Evolutionary conservation across 306 rosid species (phyloP), one percentile per base, ranked within the genome.

Genomic region (Cicer pinnatifidum): DNA sequence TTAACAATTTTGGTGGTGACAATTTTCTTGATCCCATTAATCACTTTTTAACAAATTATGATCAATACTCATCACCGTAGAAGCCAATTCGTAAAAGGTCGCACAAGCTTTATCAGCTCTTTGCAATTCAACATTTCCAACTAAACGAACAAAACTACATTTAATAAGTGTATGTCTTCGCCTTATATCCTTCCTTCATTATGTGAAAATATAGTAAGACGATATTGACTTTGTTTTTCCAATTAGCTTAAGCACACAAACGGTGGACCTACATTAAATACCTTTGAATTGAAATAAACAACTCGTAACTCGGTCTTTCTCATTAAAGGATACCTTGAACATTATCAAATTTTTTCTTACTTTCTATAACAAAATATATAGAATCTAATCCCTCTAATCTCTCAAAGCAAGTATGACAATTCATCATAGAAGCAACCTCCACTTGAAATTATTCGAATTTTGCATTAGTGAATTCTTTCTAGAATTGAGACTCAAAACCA

Each of bases 181-280:
- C 56, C 15, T 76, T 73, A 76, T 43, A 54, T 76, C 74, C 51
- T 76, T 67, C 51, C 80, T 67, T 74, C 80, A 56, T 45, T 37
- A 67, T 1, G 74, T 41, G 16, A 44, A 67, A 67, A 76, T 66
- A 76, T 56, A 76, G 47, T 56, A 54, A 28, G 60, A 41, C 1
- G 74, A 59, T 5, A 76, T 20, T 6, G 40, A 76, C 80, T 76
- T 23, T 2, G 28, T 23, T 23, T 23, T 23, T 23, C 28, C 28
- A 23, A 2, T 23, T 23, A 23, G 28, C 28, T 23, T 23, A 23
- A 23, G 28, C 28, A 23, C 28, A 23, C 28, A 23, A 23, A 23
- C 3, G 28, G 0, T 23, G 28, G 0, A 23, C 2, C 3, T 23
- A 23, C 28, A 23, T 23, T 1, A 23, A 23, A 23, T 23, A 23